A percentile compares a stretch with the other conserved stretches of the same genome.
phyloP scores from a whole-genome alignment of 352 stramenopile genomes.

The Discostella stelligera region DNA sequence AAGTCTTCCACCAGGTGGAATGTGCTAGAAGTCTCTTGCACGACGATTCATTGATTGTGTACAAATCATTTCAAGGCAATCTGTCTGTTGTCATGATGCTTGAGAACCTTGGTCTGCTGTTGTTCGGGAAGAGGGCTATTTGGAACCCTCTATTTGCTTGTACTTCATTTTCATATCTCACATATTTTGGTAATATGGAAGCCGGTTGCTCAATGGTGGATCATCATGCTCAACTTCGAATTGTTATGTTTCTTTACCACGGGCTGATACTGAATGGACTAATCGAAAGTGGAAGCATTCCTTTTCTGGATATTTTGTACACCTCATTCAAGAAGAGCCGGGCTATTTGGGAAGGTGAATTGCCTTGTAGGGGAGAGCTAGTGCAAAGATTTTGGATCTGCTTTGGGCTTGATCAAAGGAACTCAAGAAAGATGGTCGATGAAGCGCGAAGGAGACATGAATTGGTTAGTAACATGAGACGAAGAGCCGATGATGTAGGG shows the following conservation, averaged over 20 bases:
- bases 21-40: not conserved
- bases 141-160: conserved; percentile 62
- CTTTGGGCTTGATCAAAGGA: conserved; percentile 30
- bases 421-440: conserved; percentile 45
- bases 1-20: conserved; percentile 24
- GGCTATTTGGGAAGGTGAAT: conserved; percentile 44
- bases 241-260: conserved; percentile 57
- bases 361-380: conserved; percentile 39
- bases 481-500: not conserved
- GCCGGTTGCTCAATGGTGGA: conserved; percentile 43
- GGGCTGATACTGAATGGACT: conserved; percentile 37
- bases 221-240: conserved; percentile 46
- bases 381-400: conserved; percentile 46
- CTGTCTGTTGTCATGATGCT: conserved; percentile 26
- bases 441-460: conserved; percentile 5
- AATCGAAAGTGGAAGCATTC: conserved; percentile 31
- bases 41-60: not conserved
- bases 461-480: not conserved
- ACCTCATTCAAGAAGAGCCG: conserved; percentile 42
- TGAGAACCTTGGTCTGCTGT: conserved; percentile 26
- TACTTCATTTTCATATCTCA: conserved; percentile 34
- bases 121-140: conserved; percentile 24
- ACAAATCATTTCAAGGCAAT: conserved; percentile 13
- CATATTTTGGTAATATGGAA: conserved; percentile 60
- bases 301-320: conserved; percentile 48